Base-by-base conservation (phyloP, 768 basidiomycete species). In the Termitomyces sp. region DNA sequence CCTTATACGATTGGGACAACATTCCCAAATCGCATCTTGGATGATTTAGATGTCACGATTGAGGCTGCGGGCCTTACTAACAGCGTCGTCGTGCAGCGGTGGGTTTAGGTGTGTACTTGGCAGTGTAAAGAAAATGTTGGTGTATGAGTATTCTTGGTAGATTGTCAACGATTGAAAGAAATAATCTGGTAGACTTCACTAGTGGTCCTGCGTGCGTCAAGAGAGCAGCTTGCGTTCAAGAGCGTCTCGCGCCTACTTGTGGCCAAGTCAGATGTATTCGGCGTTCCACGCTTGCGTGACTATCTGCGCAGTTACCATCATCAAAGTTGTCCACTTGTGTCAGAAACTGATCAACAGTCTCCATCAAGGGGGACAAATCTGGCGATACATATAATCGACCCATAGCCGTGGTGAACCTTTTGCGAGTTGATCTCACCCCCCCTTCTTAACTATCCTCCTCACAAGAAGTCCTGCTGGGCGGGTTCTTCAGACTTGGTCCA, bases 1-100 rank as follows among this genome's bases (percentile, higher is more conserved):
- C 65, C 79, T 0, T 97, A 94, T 69, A 86, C 83, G 8, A 88
- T 97, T 52, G 85, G 85, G 55, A 95, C 92, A 18, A 92, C 94
- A 6, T 97, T 97, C 79, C 95, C 94, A 2, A 90, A 83, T 67
- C 81, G 83, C 41, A 81, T 78, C 7, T 75, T 97, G 10, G 84
- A 85, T 5, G 80, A 93, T 63, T 73, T 84, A 42, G 63, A 59
- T 26, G 75, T 78, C 63, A 93, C 92, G 2, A 82, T 97, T 57
- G 77, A 88, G 64, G 78, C 74, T 14, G 92, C 91, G 1, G 83
- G 85, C 0, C 70, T 96, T 64, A 76, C 79, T 26, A 94, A 93
- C 64, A 90, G 87, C 55, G 93, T 97, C 18, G 77, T 97, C 5
- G 86, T 94, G 14, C 92, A 95, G 72, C 76, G 89, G 51, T 91